Evolutionary conservation across 2,329 filamentous ascomycete genomes (phyloP), one percentile per base, ranked within the genome.

Genomic region (Penicillium brasilianum): DNA sequence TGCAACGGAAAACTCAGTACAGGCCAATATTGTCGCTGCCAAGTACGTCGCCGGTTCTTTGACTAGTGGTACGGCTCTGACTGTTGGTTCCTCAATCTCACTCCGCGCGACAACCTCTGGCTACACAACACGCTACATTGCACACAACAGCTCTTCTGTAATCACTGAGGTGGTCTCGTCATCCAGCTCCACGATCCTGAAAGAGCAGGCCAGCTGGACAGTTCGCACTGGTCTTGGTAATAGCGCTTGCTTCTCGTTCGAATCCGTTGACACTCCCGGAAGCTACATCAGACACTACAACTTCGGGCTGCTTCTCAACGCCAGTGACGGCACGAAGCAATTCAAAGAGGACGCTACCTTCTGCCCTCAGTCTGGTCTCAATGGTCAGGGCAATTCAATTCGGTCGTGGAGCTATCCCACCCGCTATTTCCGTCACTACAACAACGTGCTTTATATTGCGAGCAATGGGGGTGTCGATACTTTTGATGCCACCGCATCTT

Each of bases 341-440:
- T 87, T 88, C 74, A 39, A 75, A 4, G 86, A 89, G 66, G 87
- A 89, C 51, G 85, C 87, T 8, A 89, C 87, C 0, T 89, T 89
- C 74, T 89, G 87, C 69, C 78, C 85, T 0, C 79, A 83, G 71
- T 60, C 79, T 0, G 83, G 82, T 0, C 74, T 89, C 22, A 84
- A 73, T 64, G 83, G 84, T 4, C 69, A 79, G 46, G 85, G 83
- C 7, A 82, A 62, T 63, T 81, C 85, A 0, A 78, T 89, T 34
- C 79, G 84, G 4, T 78, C 85, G 1, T 89, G 86, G 86, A 81
- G 77, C 46, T 87, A 86, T 66, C 86, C 87, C 0, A 87, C 85
- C 0, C 80, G 86, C 48, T 88, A 78, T 60, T 76, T 87, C 68
- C 81, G 87, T 22, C 85, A 88, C 68, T 87, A 80, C 62, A 67